phyloP scores from a whole-genome alignment of 257 asterid species.

The Echium plantagineum region DNA sequence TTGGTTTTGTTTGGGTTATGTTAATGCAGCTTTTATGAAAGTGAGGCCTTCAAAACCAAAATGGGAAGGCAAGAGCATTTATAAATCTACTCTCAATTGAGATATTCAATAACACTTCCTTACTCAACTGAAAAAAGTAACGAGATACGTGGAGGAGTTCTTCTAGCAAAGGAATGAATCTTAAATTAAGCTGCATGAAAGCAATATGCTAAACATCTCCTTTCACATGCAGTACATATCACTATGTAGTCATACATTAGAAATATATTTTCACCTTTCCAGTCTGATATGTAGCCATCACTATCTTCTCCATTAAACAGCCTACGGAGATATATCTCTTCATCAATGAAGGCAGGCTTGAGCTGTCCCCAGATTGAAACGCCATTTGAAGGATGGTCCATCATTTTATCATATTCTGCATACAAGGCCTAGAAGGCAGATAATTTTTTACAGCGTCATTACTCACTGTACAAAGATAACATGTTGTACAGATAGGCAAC shows the following conservation, averaged over 20 bases:
- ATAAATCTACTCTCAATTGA: too few species aligned
- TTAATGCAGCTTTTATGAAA: too few species aligned
- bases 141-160: too few species aligned
- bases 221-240: neutral
- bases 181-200: too few species aligned
- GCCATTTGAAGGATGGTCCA: slow-evolving; percentile 63
- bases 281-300: slow-evolving; percentile 31
- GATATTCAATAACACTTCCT: too few species aligned
- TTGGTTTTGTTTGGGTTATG: too few species aligned
- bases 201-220: neutral
- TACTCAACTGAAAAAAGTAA: too few species aligned
- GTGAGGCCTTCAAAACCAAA: too few species aligned
- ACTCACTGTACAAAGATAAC: neutral
- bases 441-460: neutral
- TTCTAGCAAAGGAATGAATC: too few species aligned
- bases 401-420: slow-evolving; percentile 38
- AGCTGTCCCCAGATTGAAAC: slow-evolving; percentile 63
- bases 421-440: slow-evolving; percentile 37
- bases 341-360: slow-evolving; percentile 52
- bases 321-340: slow-evolving; percentile 48
- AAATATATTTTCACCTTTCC: slow-evolving; percentile 30
- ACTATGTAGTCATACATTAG: neutral
- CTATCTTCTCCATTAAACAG: slow-evolving; percentile 42
- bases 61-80: too few species aligned
- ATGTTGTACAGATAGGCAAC: neutral